These are phyloP conservation scores for Halophytophthora batemanensis DNA, from an alignment of 352 stramenopile species.

Conservation along the genomic window DNA sequence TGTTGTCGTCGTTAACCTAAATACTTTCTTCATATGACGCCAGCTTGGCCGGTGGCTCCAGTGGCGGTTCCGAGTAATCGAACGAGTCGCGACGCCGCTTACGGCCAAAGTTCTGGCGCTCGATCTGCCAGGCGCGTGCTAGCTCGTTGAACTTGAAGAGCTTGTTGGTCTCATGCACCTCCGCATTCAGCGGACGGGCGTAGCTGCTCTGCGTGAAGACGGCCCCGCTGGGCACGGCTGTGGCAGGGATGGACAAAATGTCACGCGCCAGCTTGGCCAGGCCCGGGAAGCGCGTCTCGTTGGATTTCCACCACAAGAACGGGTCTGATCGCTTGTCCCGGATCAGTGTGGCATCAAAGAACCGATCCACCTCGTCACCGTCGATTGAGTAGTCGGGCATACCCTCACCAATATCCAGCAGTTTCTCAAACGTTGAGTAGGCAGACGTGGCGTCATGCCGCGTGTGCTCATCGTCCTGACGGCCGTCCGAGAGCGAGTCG, in stretches of 20 bases:
- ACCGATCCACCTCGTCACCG: conserved; percentile 76
- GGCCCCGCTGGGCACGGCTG: conserved; percentile 57
- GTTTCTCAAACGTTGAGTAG: conserved; percentile 80
- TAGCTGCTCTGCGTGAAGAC: conserved; percentile 72
- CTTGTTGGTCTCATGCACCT: conserved; percentile 63
- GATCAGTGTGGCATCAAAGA: conserved; percentile 79
- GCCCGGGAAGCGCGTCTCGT: conserved; percentile 67
- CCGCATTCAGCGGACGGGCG: conserved; percentile 51
- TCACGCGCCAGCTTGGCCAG: conserved; percentile 76
- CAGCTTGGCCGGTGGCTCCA: conserved; percentile 59
- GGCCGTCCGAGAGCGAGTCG: conserved; percentile 51
- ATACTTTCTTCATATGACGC: conserved; percentile 87
- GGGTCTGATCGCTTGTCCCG: conserved; percentile 77
- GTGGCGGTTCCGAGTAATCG: conserved; percentile 58
- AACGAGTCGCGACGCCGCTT: conserved; percentile 79
- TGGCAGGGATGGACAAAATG: conserved; percentile 71
- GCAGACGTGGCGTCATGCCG: conserved; percentile 61
- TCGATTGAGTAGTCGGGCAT: conserved; percentile 78
- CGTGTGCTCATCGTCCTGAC: conserved; percentile 48
- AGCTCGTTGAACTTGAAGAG: conserved; percentile 77
- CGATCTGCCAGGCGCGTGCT: conserved; percentile 71
- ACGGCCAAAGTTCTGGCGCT: conserved; percentile 69
- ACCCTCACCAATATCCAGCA: conserved; percentile 77
- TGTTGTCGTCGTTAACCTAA: conserved; percentile 50
- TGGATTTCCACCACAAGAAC: conserved; percentile 84